Conservation (phyloP, 352 stramenopile genomes). For the Phytopythium oedochilum region DNA sequence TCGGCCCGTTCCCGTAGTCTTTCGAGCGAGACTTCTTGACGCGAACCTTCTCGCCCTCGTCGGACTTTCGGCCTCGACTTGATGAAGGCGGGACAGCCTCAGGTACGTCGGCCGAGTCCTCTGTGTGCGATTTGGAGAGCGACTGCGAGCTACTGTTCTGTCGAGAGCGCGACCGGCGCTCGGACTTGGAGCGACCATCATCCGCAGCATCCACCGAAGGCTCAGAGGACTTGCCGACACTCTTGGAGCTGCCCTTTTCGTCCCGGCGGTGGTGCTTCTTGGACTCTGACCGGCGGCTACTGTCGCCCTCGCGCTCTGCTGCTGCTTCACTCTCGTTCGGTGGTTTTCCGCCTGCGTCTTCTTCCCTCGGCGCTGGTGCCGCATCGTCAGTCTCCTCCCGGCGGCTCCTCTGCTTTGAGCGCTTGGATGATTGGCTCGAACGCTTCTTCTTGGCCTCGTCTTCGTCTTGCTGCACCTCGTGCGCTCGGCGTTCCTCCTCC, state of each 20-base stretch:
- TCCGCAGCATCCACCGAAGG: background rate
- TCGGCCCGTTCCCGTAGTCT: background rate
- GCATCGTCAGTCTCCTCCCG: background rate
- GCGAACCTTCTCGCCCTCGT: background rate
- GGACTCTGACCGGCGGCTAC: background rate
- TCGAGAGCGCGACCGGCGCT: background rate
- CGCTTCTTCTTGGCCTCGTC: background rate
- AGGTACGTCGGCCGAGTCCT: background rate
- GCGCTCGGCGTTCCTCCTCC: slow-evolving; percentile 2
- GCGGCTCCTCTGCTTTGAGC: background rate
- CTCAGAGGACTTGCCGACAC: background rate
- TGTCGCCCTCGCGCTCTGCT: background rate
- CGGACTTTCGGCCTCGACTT: background rate
- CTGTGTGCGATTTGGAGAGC: background rate
- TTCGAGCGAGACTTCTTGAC: background rate
- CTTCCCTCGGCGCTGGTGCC: background rate
- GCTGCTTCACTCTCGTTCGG: background rate
- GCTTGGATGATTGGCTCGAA: background rate
- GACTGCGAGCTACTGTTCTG: background rate
- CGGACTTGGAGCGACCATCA: background rate
- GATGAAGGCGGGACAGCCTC: background rate
- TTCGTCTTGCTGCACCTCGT: slow-evolving; percentile 1
- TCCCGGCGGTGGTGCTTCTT: background rate
- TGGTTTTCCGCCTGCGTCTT: background rate
- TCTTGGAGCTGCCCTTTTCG: background rate